Evolutionary conservation across 257 asterid genomes (phyloP), one percentile per base, ranked within the genome.

Genomic region (Coffea canephora): DNA sequence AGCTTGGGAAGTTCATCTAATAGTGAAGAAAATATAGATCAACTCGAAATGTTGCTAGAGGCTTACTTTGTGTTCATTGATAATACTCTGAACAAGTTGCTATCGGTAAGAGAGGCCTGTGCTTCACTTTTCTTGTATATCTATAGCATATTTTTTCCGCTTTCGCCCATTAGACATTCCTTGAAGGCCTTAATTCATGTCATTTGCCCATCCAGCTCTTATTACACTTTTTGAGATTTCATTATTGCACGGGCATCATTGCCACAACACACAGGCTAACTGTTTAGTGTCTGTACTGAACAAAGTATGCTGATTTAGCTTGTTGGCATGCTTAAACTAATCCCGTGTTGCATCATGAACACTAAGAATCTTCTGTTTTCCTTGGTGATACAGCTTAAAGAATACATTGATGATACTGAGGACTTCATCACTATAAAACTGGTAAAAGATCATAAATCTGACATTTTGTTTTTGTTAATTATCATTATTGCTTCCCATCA

Each of bases 41-140:
- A 96, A 78, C 99, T 96, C 61, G 99, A 96, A 84, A 96, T 96
- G 99, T 84, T 96, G 86, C 93, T 96, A 19, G 99, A 96, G 84
- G 97, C 98, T 61, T 96, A 96, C 83, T 96, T 94, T 83, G 95
- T 96, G 23, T 93, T 86, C 82, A 88, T 90, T 48, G 98, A 96
- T 85, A 90, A 87, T 81, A 89, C 98, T 31, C 97, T 92, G 85
- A 91, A 94, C 93, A 91, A 92, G 73, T 88, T 96, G 88, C 88
- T 91, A 36, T 90, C 99, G 86, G 98, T 94, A 88, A 87, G 96
- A 80, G 77, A 77, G 64, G 50, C 50, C 71, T 83, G 78, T 48
- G 65, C 67, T 45, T 39, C 46, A 39, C 78, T 13, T 57, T 68
- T 3, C 61, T 34, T 18, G 14, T 36, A 50, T 66, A 11, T 74